These are phyloP conservation scores for Oryza longistaminata DNA, from an alignment of 176 grass and related monocot genomes.

Conservation along the genomic window DNA sequence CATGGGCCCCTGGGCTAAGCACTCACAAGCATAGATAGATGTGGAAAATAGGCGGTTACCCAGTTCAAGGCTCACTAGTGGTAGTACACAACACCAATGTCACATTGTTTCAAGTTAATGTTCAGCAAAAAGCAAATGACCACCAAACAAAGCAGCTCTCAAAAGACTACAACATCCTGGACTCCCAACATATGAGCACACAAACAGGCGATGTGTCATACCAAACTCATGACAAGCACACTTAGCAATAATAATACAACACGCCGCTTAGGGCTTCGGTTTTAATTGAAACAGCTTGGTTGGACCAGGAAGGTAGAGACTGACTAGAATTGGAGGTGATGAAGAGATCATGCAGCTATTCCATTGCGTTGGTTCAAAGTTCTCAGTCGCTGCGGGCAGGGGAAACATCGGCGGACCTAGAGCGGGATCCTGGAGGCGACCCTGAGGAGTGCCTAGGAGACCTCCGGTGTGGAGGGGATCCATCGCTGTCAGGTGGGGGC, in stretches of 20 bases:
- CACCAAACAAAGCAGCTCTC: neutral
- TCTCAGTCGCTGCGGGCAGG: constrained; percentile 49
- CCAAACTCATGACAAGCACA: neutral
- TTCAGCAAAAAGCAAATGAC: neutral
- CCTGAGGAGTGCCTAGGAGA: constrained; percentile 48
- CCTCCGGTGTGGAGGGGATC: constrained; percentile 42
- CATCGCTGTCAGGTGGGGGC: constrained; percentile 25
- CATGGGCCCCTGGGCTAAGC: neutral
- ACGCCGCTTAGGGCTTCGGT: neutral
- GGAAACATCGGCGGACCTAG: constrained; percentile 55
- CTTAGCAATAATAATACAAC: constrained; percentile 18
- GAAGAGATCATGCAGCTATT: neutral
- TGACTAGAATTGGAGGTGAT: neutral
- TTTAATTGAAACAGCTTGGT: neutral
- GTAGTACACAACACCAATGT: neutral
- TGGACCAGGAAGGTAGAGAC: neutral
- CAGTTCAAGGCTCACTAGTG: neutral
- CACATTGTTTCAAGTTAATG: neutral
- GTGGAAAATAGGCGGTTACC: neutral
- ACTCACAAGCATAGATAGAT: neutral
- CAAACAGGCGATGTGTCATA: neutral
- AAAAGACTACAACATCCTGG: neutral
- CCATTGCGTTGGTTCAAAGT: neutral
- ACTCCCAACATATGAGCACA: neutral
- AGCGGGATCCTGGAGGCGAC: constrained; percentile 60